Evolutionary conservation across 306 rosid genomes (phyloP), one percentile per base, ranked within the genome.

Genomic region (Pachyrhizus erosus): DNA sequence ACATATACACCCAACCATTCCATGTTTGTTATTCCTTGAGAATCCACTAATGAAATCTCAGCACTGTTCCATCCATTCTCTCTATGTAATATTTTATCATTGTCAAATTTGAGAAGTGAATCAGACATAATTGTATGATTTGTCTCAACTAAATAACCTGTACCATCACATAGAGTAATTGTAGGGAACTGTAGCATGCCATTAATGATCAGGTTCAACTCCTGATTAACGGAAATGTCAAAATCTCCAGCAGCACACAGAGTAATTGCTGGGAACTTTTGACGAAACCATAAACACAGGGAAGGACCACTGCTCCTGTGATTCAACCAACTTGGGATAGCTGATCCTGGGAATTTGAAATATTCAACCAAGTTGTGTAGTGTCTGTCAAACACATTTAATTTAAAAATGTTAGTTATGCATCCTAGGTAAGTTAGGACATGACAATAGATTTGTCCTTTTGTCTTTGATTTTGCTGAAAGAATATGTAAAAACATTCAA

Each of bases 261-360:
- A 61, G 20, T 27, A 14, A 61, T 27, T 5, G 18, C 20, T 27
- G 67, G 69, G 5, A 75, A 37, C 18, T 57, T 39, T 2, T 58
- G 2, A 13, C 37, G 42, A 24, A 57, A 75, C 80, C 69, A 75
- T 9, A 75, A 75, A 40, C 26, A 17, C 55, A 75, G 5, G 14
- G 70, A 23, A 14, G 40, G 2, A 21, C 26, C 70, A 17, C 24
- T 11, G 1, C 39, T 57, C 14, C 8, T 0, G 55, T 40, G 23
- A 18, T 58, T 27, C 7, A 75, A 75, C 70, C 70, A 75, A 21
- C 46, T 5, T 58, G 80, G 80, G 55, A 75, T 40, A 17, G 12
- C 1, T 49, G 68, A 75, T 75, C 26, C 80, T 6, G 70, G 80
- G 5, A 75, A 5, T 13, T 0, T 0, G 29, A 75, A 39, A 3